Conservation (phyloP, 176 grass and related monocot genomes). For the Aegilops tauschii region DNA sequence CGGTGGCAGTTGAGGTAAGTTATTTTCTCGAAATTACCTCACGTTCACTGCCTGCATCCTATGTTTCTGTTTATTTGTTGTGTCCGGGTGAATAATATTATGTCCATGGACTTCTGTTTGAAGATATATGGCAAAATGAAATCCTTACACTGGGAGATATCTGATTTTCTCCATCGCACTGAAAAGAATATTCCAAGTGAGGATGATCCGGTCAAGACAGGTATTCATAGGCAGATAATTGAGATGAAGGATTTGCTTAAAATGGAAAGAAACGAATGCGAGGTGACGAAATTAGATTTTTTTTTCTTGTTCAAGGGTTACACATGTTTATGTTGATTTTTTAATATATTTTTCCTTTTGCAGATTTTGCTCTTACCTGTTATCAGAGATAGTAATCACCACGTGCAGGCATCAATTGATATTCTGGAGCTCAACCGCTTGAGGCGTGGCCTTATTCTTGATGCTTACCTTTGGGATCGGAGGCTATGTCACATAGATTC, state of each 20-base stretch:
- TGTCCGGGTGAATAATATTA: neutral
- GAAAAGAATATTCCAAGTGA: conserved; percentile 50
- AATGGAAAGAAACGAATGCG: conserved; percentile 81
- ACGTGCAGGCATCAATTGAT: conserved; percentile 59
- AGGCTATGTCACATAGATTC: conserved; percentile 62
- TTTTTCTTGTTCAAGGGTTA: neutral
- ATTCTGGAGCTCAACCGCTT: conserved; percentile 88
- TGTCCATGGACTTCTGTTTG: conserved; percentile 24
- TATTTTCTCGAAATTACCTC: conserved; percentile 25
- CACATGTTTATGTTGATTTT: conserved; percentile 21
- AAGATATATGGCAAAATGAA: conserved; percentile 77
- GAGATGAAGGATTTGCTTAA: conserved; percentile 81
- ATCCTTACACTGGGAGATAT: conserved; percentile 70
- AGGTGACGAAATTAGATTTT: conserved; percentile 44
- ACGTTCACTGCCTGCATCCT: conserved; percentile 9
- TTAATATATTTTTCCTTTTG: conserved; percentile 28
- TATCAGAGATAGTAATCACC: conserved; percentile 47
- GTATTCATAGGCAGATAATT: conserved; percentile 57
- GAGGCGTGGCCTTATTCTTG: conserved; percentile 73
- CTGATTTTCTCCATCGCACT: conserved; percentile 62
- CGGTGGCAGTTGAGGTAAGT: conserved; percentile 61
- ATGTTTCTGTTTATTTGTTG: neutral
- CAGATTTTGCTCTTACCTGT: conserved; percentile 77
- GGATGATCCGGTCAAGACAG: conserved; percentile 58
- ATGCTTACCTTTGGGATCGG: conserved; percentile 82